phyloP scores from a whole-genome alignment of 202 grass and related monocot genomes.

The Setaria italica region DNA sequence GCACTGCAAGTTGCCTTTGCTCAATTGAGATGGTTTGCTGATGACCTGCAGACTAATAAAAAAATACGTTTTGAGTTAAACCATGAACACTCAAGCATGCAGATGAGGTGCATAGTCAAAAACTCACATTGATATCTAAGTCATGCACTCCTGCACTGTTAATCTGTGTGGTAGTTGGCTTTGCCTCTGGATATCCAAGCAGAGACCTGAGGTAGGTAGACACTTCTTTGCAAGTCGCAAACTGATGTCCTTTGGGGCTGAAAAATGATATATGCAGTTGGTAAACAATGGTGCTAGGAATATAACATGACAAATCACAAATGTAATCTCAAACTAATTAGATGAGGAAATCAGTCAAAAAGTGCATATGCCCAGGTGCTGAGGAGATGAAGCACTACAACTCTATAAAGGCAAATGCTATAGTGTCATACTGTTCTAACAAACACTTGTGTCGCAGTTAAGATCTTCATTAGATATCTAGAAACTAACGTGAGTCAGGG shows the following conservation, averaged over 20 bases:
- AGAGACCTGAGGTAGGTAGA: slow-evolving; percentile 82
- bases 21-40: slow-evolving; percentile 52
- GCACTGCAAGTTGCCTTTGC: slow-evolving; percentile 47
- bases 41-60: slow-evolving; percentile 61
- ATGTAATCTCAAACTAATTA: not conserved
- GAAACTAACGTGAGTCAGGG: slow-evolving; percentile 7
- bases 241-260: slow-evolving; percentile 94
- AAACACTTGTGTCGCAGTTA: slow-evolving; percentile 31
- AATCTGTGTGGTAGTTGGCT: slow-evolving; percentile 45
- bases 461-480: slow-evolving; percentile 25
- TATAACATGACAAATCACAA: slow-evolving; percentile 31
- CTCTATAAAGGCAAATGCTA: slow-evolving; percentile 3
- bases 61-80: slow-evolving; percentile 12
- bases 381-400: slow-evolving; percentile 27
- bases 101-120: slow-evolving; percentile 27
- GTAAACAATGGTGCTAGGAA: slow-evolving; percentile 25
- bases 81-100: slow-evolving; percentile 10
- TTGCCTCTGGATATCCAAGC: slow-evolving; percentile 68
- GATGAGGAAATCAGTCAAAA: slow-evolving; percentile 34
- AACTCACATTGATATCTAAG: slow-evolving; percentile 54
- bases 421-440: not conserved
- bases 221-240: slow-evolving; percentile 87
- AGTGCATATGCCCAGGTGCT: not conserved
- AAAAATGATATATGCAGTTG: slow-evolving; percentile 46
- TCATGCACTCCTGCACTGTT: slow-evolving; percentile 26